Base-by-base conservation (phyloP, 2,329 filamentous ascomycete genomes). In the Colletotrichum neosansevieriae region DNA sequence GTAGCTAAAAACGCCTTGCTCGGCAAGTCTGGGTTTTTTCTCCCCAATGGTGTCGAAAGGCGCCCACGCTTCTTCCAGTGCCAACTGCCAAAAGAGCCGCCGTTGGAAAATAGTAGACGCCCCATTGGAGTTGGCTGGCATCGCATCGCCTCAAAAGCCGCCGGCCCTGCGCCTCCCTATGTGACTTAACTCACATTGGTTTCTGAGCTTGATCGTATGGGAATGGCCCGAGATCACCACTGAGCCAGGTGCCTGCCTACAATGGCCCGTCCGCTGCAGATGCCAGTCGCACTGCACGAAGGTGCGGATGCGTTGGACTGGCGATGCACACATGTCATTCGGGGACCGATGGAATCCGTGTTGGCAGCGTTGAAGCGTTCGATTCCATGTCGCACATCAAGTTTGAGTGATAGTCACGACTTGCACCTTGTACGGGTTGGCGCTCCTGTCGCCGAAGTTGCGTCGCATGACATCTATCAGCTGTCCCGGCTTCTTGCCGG, bases 11-110 rank as follows among this genome's bases (percentile, higher is more conserved):
- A 34, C 49, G 49, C 56, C 6, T 21, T 69, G 32, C 49, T 54
- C 34, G 54, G 61, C 32, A 59, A 49, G 9, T 49, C 47, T n/a
- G 44, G 24, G n/a, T 29, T 29, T 6, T 21, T 29, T 29, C 24
- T 29, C 60, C 36, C 54, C 49, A 53, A 60, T 60, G 47, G 61
- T 50, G 32, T 59, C 40, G 45, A 32, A 42, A 65, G 54, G 54
- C 53, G 36, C 51, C 32, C 51, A 17, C 24, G 24, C 24, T 24
- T 24, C 17, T 15, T 29, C 17, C 51, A 15, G 4, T n/a, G 13
- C n/a, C n/a, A n/a, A n/a, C 13, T 12, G 11, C n/a, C n/a, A n/a
- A 29, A 54, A 38, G 34, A 34, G 34, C 17, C n/a, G 11, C 34
- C 32, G 51, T 24, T 54, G 51, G 34, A 54, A 36, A 40, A 32